Evolutionary conservation across 2,329 filamentous ascomycete genomes (phyloP).

Genomic region (Cladosporium colombiae): DNA sequence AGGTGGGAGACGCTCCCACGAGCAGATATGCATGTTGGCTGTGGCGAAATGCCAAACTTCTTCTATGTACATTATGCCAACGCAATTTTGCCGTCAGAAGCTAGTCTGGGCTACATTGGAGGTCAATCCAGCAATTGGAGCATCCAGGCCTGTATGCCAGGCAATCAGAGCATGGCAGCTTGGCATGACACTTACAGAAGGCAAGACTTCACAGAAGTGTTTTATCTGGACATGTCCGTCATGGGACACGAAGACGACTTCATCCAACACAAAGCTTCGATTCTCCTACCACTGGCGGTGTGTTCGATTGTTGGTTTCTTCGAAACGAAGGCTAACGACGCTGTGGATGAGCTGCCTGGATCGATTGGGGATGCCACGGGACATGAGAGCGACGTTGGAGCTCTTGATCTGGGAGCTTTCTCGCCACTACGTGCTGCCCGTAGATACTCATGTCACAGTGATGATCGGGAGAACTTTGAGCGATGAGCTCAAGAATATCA

Average conservation of each 20-base stretch:
- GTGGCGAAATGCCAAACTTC: conserved; percentile 23
- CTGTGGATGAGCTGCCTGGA: not conserved
- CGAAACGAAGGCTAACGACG: not conserved
- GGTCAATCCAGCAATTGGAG: conserved; percentile 21
- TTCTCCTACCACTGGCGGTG: not conserved
- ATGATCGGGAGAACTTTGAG: not conserved
- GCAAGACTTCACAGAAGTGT: conserved; percentile 36
- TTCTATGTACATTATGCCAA: conserved; percentile 29
- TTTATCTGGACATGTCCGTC: conserved; percentile 33
- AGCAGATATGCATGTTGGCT: conserved; percentile 25
- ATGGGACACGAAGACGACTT: not conserved
- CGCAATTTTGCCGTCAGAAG: not conserved
- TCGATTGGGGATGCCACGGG: not conserved
- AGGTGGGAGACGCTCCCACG: not conserved
- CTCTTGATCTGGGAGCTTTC: not conserved
- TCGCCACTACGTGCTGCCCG: not conserved
- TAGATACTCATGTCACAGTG: not conserved
- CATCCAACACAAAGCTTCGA: too few species aligned
- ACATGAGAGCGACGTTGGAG: not conserved
- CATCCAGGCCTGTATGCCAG: conserved; percentile 35
- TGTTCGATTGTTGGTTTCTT: conserved; percentile 22
- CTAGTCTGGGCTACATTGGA: not conserved
- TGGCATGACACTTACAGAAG: conserved; percentile 33
- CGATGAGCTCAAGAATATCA: not conserved
- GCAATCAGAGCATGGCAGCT: conserved; percentile 27